phyloP scores from a whole-genome alignment of 345 rosid genomes.

The Heritiera littoralis region DNA sequence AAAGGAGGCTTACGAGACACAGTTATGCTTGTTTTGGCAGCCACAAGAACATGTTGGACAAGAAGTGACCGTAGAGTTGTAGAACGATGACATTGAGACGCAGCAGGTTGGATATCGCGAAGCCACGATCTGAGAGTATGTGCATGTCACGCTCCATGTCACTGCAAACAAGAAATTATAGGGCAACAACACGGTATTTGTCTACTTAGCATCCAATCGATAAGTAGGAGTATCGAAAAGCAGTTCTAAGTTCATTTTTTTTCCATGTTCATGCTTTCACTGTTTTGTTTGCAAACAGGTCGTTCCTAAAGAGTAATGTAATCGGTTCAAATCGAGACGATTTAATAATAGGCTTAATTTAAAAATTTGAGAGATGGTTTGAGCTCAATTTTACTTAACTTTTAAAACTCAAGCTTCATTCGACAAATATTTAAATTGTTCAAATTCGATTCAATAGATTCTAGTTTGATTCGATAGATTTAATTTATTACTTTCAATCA shows the following conservation, averaged over 20 bases:
- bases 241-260: background rate
- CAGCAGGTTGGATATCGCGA: conserved; percentile 44
- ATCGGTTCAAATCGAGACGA: too few relatives aligned
- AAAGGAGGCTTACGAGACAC: conserved; percentile 24
- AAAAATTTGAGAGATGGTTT: too few relatives aligned
- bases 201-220: background rate
- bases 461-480: too few relatives aligned
- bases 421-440: too few relatives aligned
- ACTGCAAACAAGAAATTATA: conserved; percentile 32
- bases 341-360: too few relatives aligned
- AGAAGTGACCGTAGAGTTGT: conserved; percentile 44
- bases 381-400: too few relatives aligned
- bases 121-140: conserved; percentile 46
- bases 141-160: conserved; percentile 55
- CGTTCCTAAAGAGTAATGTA: too few relatives aligned
- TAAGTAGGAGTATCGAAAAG: background rate
- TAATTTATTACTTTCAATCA: too few relatives aligned
- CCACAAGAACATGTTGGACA: conserved; percentile 55
- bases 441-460: too few relatives aligned
- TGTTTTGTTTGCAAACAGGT: background rate
- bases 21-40: conserved; percentile 28
- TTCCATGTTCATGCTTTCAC: background rate
- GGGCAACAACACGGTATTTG: background rate
- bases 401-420: too few relatives aligned
- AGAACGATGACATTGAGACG: conserved; percentile 55